Percentiles rank a stretch among this genome's conserved stretches.
These are phyloP conservation scores for Pythium phragmiticola DNA, from an alignment of 352 stramenopile species.

Conservation along the genomic window DNA sequence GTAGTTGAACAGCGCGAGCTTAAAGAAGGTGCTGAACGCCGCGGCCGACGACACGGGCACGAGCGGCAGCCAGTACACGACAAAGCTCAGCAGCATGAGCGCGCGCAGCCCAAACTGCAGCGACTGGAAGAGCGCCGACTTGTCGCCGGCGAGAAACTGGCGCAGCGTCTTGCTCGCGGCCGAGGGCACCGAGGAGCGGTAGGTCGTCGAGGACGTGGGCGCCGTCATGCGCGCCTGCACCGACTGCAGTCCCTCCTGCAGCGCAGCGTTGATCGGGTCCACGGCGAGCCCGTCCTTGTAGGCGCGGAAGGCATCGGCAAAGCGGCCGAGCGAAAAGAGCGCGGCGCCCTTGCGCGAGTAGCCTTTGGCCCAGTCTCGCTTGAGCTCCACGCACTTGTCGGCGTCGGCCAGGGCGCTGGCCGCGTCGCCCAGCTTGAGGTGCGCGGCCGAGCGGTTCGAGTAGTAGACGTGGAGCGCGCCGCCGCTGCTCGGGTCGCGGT, in stretches of 20 bases:
- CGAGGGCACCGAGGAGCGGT: conserved; percentile 15
- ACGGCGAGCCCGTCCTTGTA: conserved; percentile 77
- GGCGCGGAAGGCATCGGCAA: conserved; percentile 66
- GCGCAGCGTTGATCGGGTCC: conserved; percentile 59
- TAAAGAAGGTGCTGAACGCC: conserved; percentile 79
- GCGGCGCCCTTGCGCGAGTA: conserved; percentile 85
- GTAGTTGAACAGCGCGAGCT: conserved; percentile 79
- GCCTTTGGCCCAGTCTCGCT: conserved; percentile 83
- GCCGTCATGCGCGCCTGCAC: conserved; percentile 55
- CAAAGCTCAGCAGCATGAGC: conserved; percentile 66
- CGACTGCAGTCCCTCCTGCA: conserved; percentile 64
- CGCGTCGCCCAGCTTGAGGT: conserved; percentile 79
- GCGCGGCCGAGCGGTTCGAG: conserved; percentile 83
- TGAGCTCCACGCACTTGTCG: conserved; percentile 72
- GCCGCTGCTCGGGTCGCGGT: conserved; percentile 15
- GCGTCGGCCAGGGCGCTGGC: conserved; percentile 69
- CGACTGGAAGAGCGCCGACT: conserved; percentile 62
- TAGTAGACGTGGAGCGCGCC: conserved; percentile 59
- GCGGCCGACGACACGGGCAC: conserved; percentile 33
- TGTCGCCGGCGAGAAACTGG: conserved; percentile 56
- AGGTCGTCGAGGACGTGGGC: conserved; percentile 11
- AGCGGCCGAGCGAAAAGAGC: conserved; percentile 63
- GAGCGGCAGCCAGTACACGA: conserved; percentile 70
- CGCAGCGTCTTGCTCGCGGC: conserved; percentile 37
- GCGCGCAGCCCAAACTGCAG: conserved; percentile 69